Conservation (phyloP, 257 asterid species). For the Penstemon newberryi region DNA sequence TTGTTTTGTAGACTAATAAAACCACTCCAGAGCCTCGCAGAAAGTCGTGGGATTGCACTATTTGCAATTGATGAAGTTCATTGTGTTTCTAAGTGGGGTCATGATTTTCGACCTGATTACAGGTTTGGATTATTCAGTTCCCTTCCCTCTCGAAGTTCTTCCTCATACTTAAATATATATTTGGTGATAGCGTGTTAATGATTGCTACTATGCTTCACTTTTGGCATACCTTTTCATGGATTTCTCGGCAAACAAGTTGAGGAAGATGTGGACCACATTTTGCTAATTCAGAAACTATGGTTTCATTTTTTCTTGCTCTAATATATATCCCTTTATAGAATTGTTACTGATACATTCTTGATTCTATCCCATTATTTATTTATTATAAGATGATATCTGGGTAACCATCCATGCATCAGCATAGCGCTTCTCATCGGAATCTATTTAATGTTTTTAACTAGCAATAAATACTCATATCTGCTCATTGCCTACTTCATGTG, state of each 20-base stretch:
- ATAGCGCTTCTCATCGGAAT: slow-evolving; percentile 1
- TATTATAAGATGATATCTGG: slow-evolving; percentile 5
- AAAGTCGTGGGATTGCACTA: slow-evolving; percentile 67
- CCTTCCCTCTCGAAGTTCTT: slow-evolving; percentile 13
- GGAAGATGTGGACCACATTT: background rate
- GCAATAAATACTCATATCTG: slow-evolving; percentile 10
- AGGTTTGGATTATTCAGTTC: slow-evolving; percentile 45
- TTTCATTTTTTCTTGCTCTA: background rate
- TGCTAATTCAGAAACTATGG: slow-evolving; percentile 1
- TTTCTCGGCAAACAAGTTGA: slow-evolving; percentile 13
- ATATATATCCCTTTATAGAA: background rate
- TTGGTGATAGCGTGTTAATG: slow-evolving; percentile 14
- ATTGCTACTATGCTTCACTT: slow-evolving; percentile 6
- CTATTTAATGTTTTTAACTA: slow-evolving; percentile 17
- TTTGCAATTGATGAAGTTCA: slow-evolving; percentile 83
- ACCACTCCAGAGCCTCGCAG: slow-evolving; percentile 68
- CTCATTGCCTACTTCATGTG: slow-evolving; percentile 9
- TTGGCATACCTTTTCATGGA: slow-evolving; percentile 2
- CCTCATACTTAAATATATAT: slow-evolving; percentile 19
- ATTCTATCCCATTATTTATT: slow-evolving; percentile 6
- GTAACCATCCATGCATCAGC: background rate
- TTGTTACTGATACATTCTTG: background rate
- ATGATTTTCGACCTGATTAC: slow-evolving; percentile 87
- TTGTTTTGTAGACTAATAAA: slow-evolving; percentile 50
- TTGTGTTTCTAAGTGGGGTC: slow-evolving; percentile 93